Evolutionary conservation across 2,329 filamentous ascomycete genomes (phyloP).

Genomic region (Calonectria henricotiae): DNA sequence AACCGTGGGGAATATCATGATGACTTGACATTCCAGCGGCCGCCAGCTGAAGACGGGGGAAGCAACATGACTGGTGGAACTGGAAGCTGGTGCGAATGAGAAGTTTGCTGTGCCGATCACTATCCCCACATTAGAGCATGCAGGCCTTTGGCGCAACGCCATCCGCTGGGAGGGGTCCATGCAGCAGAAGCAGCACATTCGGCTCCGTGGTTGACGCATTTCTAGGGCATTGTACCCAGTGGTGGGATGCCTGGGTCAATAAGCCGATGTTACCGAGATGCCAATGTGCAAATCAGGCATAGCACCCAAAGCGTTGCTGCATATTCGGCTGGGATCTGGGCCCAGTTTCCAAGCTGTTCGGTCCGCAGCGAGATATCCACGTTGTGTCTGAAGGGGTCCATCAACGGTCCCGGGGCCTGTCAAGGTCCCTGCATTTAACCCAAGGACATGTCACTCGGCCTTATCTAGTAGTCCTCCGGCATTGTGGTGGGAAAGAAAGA

Average conservation of each 20-base stretch:
- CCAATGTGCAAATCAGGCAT: conserved; percentile 12
- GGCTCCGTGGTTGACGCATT: conserved; percentile 24
- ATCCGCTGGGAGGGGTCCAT: conserved; percentile 30
- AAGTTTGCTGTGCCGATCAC: conserved; percentile 26
- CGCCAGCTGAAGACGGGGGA: conserved; percentile 31
- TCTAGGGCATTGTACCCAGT: conserved; percentile 5
- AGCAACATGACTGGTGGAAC: conserved; percentile 34
- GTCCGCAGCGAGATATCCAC: conserved; percentile 11
- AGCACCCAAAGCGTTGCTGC: conserved; percentile 7
- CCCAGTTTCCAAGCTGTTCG: conserved; percentile 18
- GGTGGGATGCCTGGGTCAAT: conserved; percentile 24
- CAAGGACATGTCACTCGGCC: conserved; percentile 13
- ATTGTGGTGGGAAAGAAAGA: neutral
- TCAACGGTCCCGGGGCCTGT: conserved; percentile 14
- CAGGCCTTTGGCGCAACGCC: conserved; percentile 22
- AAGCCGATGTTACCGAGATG: conserved; percentile 35
- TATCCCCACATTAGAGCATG: conserved; percentile 30
- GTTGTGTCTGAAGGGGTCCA: conserved; percentile 16
- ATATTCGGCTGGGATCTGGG: conserved; percentile 24
- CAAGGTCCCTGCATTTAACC: conserved; percentile 19
- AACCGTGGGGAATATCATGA: conserved; percentile 29
- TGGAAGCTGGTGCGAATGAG: neutral
- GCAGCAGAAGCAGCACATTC: conserved; percentile 9
- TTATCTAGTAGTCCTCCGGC: conserved; percentile 17
- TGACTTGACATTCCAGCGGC: conserved; percentile 31